Evolutionary conservation across 2,329 filamentous ascomycete species (phyloP), one percentile per base, ranked within the genome.

Genomic region (Monosporascus sp.): DNA sequence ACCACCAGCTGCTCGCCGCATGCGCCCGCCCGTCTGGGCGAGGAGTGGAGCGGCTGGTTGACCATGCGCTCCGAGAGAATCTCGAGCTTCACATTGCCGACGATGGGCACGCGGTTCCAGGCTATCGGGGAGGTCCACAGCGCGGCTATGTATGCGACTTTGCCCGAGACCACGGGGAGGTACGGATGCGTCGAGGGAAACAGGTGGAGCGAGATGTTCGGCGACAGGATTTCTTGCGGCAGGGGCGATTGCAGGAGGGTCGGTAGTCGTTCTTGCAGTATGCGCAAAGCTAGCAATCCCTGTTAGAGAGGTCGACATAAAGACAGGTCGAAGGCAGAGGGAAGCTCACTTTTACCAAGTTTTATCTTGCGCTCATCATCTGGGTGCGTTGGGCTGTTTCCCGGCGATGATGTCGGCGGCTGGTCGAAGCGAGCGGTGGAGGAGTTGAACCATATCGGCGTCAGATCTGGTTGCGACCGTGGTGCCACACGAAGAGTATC

Each of bases 91-190:
- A 97, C 90, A 65, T 96, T 96, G 60, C 93, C 92, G 35, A 97
- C 81, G 20, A 97, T 83, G 2, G 94, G 94, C 1, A 99, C 81
- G 27, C 89, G 85, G 65, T 95, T 95, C 94, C 94, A 99, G 31
- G 92, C 93, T 50, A 99, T 87, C 0, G 94, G 94, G 0, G 92
- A 91, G 0, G 94, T 97, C 92, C 92, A 97, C 38, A 99, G 77
- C 3, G 94, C 94, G 18, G 94, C 93, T 37, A 88, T 88, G 70
- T 99, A 99, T 48, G 90, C 88, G 37, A 97, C 88, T 47, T 89
- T 85, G 50, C 94, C 94, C 27, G 89, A 90, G 41, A 97, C 94
- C n/a, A 85, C 88, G 36, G 94, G 94, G 3, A 99, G 88, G 69
- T 93, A 88, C 3, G 89, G 90, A 65, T 95, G 89, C 0, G 89